Percentiles rank a stretch among this genome's conserved stretches.
phyloP scores from a whole-genome alignment of 495 filamentous ascomycete genomes.

The Rostrohypoxylon terebratum region DNA sequence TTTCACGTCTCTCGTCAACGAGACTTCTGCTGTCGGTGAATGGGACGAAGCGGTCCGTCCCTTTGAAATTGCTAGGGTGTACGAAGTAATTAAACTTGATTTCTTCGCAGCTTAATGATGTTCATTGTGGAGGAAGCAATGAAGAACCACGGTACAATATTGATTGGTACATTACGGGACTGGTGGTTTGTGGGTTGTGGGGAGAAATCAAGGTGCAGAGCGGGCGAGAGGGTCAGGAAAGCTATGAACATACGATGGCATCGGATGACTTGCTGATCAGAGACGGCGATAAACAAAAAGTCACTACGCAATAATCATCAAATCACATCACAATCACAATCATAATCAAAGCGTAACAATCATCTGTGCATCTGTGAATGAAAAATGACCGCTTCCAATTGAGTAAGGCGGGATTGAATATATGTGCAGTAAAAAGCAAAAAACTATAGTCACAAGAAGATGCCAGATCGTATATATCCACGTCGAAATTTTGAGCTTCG shows the following conservation, averaged over 20 bases:
- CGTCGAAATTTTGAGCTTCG: not conserved
- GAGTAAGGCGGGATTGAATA: not conserved
- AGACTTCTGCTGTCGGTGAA: not conserved
- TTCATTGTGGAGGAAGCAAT: not conserved
- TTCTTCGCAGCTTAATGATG: not conserved
- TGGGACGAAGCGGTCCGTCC: not conserved
- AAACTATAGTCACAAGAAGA: constrained; percentile 1
- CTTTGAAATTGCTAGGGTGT: not conserved
- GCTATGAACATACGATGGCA: not conserved
- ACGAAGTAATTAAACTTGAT: too few relatives aligned
- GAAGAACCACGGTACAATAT: not conserved
- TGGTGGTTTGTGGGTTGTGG: not conserved
- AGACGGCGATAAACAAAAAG: not conserved
- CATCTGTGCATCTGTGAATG: not conserved
- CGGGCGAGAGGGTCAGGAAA: not conserved
- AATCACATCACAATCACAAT: not conserved
- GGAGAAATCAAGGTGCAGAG: not conserved
- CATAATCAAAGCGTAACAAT: not conserved
- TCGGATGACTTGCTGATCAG: not conserved
- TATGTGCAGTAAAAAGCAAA: not conserved
- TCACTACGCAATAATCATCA: not conserved
- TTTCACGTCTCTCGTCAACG: not conserved
- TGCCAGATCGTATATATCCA: not conserved
- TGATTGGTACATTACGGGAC: not conserved
- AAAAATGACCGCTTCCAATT: not conserved